Percentiles rank a stretch among this genome's conserved stretches.
phyloP scores from a whole-genome alignment of 2,329 filamentous ascomycete species.

The Nannizziopsis arthrosporioides region DNA sequence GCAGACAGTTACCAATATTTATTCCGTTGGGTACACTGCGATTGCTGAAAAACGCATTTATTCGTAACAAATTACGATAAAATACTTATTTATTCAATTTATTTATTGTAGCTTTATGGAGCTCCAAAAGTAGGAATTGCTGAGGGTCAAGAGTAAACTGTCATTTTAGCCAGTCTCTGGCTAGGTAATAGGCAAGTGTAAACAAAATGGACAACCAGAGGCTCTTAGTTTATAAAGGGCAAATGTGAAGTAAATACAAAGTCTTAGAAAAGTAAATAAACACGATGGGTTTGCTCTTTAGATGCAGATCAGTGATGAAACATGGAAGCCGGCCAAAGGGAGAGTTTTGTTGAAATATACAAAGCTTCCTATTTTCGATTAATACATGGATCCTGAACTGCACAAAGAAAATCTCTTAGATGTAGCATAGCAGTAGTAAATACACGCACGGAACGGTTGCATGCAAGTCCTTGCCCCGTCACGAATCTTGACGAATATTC shows the following conservation, averaged over 20 bases:
- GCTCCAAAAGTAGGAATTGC: background rate
- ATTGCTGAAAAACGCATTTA: too few species aligned
- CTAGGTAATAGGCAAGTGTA: background rate
- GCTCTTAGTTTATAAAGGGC: background rate
- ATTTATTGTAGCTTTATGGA: too few species aligned
- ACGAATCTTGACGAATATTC: background rate
- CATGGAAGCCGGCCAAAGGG: background rate
- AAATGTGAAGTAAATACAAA: background rate
- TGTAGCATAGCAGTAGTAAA: conserved; percentile 7
- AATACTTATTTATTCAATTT: too few species aligned
- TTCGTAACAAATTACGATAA: too few species aligned
- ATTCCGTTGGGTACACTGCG: too few species aligned
- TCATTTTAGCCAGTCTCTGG: background rate
- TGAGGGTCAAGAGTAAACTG: background rate
- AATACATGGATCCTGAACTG: conserved; percentile 9
- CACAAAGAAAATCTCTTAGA: conserved; percentile 5
- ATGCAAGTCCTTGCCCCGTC: conserved; percentile 5
- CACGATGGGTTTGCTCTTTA: background rate
- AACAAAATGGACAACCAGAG: background rate
- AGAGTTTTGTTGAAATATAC: conserved; percentile 1
- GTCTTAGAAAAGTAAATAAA: background rate
- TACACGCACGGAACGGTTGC: conserved; percentile 6
- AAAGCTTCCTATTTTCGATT: conserved; percentile 6
- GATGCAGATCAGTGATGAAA: background rate
- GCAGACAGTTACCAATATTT: too few species aligned